Percentiles rank a stretch among this genome's conserved stretches.
phyloP scores from a whole-genome alignment of 208 protist genomes.

The Phytomonas sp. region DNA sequence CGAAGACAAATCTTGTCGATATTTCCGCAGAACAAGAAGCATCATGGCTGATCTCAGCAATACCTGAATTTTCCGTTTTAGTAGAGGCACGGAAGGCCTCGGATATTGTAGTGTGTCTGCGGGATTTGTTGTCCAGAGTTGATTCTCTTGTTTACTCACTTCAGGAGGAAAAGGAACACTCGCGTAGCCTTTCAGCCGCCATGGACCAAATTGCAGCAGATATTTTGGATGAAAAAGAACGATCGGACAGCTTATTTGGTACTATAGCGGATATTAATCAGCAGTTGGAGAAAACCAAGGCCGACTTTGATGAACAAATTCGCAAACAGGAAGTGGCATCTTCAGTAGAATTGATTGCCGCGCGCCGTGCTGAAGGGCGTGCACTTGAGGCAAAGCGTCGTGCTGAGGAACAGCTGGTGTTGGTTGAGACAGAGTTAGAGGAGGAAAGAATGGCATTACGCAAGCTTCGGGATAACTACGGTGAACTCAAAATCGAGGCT shows the following conservation, averaged over 20 bases:
- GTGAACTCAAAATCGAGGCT: conserved; percentile 17
- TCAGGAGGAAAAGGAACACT: too few relatives aligned
- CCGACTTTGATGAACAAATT: conserved; percentile 39
- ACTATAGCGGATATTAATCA: conserved; percentile 19
- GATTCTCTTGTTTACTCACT: too few relatives aligned
- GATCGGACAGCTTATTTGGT: conserved; percentile 15
- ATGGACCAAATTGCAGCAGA: conserved; percentile 18
- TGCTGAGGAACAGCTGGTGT: conserved; percentile 21
- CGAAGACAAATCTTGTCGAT: too few relatives aligned
- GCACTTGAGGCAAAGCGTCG: conserved; percentile 25
- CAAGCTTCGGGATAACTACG: conserved; percentile 20
- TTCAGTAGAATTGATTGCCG: conserved; percentile 31
- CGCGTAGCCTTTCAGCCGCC: conserved; percentile 9
- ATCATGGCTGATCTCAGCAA: too few relatives aligned
- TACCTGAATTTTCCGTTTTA: too few relatives aligned
- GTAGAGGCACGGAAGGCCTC: too few relatives aligned
- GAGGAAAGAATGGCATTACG: conserved; percentile 7
- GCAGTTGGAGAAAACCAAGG: conserved; percentile 16
- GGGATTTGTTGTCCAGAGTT: too few relatives aligned
- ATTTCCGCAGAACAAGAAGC: too few relatives aligned
- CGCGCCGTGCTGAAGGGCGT: conserved; percentile 26
- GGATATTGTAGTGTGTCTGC: too few relatives aligned
- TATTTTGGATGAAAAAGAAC: conserved; percentile 13
- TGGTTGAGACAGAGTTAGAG: conserved; percentile 22
- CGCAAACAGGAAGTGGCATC: conserved; percentile 11